Conservation (phyloP, 1,284 basidiomycete species). For the Hymenochaete sp. region DNA sequence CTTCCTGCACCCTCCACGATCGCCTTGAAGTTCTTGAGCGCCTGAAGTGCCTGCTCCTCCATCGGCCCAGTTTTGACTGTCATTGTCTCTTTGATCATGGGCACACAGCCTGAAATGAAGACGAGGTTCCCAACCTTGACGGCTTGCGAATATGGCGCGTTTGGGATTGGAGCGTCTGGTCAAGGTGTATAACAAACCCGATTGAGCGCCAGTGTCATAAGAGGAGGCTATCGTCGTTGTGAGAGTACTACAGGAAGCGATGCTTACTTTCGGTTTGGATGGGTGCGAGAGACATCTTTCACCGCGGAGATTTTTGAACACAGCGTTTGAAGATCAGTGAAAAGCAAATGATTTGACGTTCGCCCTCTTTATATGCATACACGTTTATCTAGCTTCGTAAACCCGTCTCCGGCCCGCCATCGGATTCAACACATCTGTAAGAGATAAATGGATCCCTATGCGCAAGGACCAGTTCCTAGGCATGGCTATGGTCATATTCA, state of each 20-base stretch:
- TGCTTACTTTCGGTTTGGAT: constrained; percentile 6
- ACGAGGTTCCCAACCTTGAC: constrained; percentile 80
- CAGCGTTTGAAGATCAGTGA: no score
- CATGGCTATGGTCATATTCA: no score
- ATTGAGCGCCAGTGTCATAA: neutral
- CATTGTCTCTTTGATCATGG: constrained; percentile 70
- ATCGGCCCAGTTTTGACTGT: constrained; percentile 74
- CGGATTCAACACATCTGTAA: no score
- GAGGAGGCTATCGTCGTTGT: neutral
- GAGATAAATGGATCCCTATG: no score
- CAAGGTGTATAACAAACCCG: neutral
- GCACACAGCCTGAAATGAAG: constrained; percentile 87
- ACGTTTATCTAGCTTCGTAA: no score
- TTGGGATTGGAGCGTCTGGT: constrained; percentile 74
- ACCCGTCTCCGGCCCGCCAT: no score
- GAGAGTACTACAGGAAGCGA: no score
- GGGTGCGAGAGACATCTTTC: constrained; percentile 1
- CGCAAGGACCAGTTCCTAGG: no score
- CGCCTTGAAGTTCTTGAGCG: constrained; percentile 77
- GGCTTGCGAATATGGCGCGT: constrained; percentile 88
- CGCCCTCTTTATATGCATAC: no score
- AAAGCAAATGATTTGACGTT: no score
- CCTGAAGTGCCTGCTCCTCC: constrained; percentile 78
- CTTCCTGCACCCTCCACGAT: constrained; percentile 83
- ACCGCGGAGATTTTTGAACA: no score